A percentile compares a stretch with the other conserved stretches of the same genome.
Conservation (phyloP, 139 green algal genomes). For the Chlorella sp. region DNA sequence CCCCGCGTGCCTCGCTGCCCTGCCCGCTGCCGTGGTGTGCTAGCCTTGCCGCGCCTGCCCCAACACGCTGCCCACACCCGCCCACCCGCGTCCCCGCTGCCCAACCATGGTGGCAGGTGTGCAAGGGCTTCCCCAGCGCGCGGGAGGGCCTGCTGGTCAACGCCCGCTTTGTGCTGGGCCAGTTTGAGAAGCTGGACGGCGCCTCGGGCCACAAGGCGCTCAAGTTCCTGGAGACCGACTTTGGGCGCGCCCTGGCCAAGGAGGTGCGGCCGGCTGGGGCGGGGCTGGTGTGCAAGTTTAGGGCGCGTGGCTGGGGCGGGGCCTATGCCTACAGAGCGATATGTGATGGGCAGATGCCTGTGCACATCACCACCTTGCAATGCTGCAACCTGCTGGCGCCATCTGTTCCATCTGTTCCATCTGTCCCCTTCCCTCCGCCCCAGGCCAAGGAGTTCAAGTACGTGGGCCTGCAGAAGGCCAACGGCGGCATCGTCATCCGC, state of each 20-base stretch:
- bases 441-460: constrained; percentile 45
- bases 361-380: not conserved
- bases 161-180: constrained; percentile 73
- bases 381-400: not conserved
- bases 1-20: constrained; percentile 58
- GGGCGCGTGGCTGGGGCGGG: no score
- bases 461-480: constrained; percentile 26
- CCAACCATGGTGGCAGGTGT: constrained; percentile 40
- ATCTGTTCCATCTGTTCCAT: not conserved
- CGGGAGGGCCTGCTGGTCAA: constrained; percentile 79
- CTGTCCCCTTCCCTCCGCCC: not conserved
- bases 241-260: constrained; percentile 30
- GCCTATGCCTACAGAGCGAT: no score
- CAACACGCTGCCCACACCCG: not conserved
- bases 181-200: constrained; percentile 53
- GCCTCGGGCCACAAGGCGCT: constrained; percentile 28
- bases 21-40: not conserved
- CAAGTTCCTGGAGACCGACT: constrained; percentile 38
- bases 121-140: constrained; percentile 62
- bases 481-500: constrained; percentile 46
- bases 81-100: not conserved
- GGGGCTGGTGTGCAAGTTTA: no score
- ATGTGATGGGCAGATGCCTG: not conserved
- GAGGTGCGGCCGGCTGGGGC: constrained; percentile 18
- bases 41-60: not conserved